These are phyloP conservation scores for Exutisphaerella laricina DNA, from an alignment of 2,329 filamentous ascomycete genomes.

Conservation along the genomic window DNA sequence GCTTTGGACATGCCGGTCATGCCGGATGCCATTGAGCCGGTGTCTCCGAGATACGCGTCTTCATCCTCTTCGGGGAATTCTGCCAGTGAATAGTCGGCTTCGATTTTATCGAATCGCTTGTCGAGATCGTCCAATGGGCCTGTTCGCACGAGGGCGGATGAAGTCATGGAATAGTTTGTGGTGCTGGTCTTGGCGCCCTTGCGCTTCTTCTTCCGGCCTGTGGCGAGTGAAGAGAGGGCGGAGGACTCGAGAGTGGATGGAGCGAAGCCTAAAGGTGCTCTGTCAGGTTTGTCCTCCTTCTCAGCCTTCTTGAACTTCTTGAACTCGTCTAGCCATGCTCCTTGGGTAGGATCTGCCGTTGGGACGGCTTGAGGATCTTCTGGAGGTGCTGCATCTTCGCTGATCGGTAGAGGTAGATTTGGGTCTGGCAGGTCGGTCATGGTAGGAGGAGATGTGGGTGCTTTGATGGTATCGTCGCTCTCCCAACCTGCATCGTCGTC, in stretches of 20 bases:
- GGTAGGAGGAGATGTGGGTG: constrained; percentile 32
- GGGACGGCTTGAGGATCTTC: constrained; percentile 32
- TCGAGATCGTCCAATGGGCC: constrained; percentile 82
- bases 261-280: constrained; percentile 31
- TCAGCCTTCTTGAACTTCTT: constrained; percentile 70
- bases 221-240: constrained; percentile 63
- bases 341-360: constrained; percentile 46
- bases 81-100: constrained; percentile 65
- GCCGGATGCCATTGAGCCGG: constrained; percentile 42
- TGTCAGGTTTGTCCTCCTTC: constrained; percentile 41
- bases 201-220: constrained; percentile 83
- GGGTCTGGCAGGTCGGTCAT: constrained; percentile 16
- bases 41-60: constrained; percentile 35
- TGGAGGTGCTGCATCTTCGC: constrained; percentile 40
- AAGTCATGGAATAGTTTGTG: constrained; percentile 87
- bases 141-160: constrained; percentile 77
- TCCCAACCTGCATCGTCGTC: constrained; percentile 82
- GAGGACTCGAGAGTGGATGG: constrained; percentile 66
- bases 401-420: constrained; percentile 42
- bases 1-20: constrained; percentile 47
- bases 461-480: constrained; percentile 83
- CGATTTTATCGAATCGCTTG: constrained; percentile 82
- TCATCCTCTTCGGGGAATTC: constrained; percentile 31
- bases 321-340: constrained; percentile 88
- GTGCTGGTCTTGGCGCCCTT: constrained; percentile 88